Conservation (phyloP, 148 eudicot species). For the Rhododendron henanense region DNA sequence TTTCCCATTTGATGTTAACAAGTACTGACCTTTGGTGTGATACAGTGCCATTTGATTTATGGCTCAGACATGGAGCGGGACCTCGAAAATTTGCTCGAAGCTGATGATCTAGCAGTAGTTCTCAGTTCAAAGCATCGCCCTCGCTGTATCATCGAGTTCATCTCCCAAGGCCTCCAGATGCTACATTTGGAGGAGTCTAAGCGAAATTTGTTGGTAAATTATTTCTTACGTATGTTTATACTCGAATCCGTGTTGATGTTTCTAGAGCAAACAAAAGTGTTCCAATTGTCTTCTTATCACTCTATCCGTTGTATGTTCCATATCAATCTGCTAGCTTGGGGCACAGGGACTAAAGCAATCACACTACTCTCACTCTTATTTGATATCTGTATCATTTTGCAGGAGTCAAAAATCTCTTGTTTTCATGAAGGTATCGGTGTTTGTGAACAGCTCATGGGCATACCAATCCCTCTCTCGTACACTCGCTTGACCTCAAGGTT, state of each 20-base stretch:
- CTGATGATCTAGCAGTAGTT: constrained; percentile 73
- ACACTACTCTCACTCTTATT: neutral
- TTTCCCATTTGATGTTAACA: neutral
- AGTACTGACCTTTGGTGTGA: neutral
- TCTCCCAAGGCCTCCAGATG: constrained; percentile 69
- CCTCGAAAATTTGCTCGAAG: constrained; percentile 69
- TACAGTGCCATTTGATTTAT: constrained; percentile 86
- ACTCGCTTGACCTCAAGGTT: constrained; percentile 95
- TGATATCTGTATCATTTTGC: constrained; percentile 18
- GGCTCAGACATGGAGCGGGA: constrained; percentile 70
- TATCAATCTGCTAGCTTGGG: neutral
- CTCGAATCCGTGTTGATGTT: neutral
- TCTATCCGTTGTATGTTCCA: neutral
- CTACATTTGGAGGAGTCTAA: constrained; percentile 62
- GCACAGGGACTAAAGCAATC: neutral
- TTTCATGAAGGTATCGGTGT: constrained; percentile 89
- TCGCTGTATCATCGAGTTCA: constrained; percentile 84
- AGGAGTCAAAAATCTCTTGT: constrained; percentile 81
- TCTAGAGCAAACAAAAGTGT: neutral
- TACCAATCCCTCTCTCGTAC: constrained; percentile 95
- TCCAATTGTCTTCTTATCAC: neutral
- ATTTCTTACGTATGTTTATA: neutral
- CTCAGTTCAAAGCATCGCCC: constrained; percentile 79
- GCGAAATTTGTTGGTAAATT: constrained; percentile 57
- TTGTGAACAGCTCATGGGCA: constrained; percentile 76